Evolutionary conservation across 164 flowering plant species (phyloP), one percentile per base, ranked within the genome.

Genomic region (Vitis labrusca): DNA sequence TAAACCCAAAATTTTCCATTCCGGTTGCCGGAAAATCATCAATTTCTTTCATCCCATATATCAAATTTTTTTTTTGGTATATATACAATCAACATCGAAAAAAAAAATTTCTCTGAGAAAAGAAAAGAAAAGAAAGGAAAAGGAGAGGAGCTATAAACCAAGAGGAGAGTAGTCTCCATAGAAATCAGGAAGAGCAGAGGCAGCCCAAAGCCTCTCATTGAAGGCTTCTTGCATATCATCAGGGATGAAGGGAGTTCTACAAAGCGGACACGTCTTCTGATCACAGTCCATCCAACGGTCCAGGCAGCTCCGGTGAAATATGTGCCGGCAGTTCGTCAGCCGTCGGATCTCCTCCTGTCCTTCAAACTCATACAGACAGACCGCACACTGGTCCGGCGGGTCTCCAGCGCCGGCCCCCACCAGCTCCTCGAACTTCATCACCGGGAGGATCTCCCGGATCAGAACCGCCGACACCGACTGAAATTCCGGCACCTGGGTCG

Each of bases 251-350:
- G 81, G 77, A 47, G 83, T 81, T 47, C 94, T 60, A 50, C 94
- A 89, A 19, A 89, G 89, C 8, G 94, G 94, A 47, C 94, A 89
- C 27, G 90, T 89, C 61, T 66, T 77, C 81, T 82, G 92, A 27
- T 85, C 89, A 66, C 84, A 87, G 19, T 83, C 92, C 84, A 91
- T 81, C 97, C 97, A 91, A 48, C 89, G 89, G 83, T 91, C 93
- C 69, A 91, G 69, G 59, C 97, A 91, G 65, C 81, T 69, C 73
- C 77, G 72, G 77, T 91, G 97, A 74, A 88, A 91, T 12, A 91
- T 72, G 66, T 91, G 97, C 10, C 82, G 66, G 79, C 97, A 91
- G 65, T 86, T 88, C 2, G 74, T 67, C 69, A 89, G 79, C 73
- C 74, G 78, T 32, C 94, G 76, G 82, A 87, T 84, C 78, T 89